Evolutionary conservation across 768 basidiomycete species (phyloP).

Genomic region (Neoboletus subvelutipes): DNA sequence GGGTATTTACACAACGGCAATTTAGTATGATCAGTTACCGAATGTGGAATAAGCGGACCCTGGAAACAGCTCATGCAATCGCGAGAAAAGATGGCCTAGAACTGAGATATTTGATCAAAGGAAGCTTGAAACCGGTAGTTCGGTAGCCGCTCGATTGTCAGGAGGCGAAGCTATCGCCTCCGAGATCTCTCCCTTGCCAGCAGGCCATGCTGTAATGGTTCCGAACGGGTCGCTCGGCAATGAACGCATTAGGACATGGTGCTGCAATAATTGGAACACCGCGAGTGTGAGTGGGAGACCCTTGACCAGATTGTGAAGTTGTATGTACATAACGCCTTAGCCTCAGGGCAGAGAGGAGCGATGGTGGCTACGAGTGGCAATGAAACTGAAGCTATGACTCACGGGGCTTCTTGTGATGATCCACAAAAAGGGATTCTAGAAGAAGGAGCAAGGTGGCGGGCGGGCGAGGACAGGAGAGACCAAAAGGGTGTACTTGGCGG

Average conservation of each 20-base stretch:
- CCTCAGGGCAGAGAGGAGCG: conserved; percentile 14
- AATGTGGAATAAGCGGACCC: conserved; percentile 32
- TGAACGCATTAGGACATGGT: conserved; percentile 23
- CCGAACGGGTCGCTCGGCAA: conserved; percentile 31
- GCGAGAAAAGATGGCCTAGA: conserved; percentile 26
- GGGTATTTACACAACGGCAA: conserved; percentile 20
- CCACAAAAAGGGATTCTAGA: conserved; percentile 20
- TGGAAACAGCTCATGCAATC: conserved; percentile 31
- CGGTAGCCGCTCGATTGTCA: conserved; percentile 35
- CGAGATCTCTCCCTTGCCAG: conserved; percentile 33
- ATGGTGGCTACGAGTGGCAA: conserved; percentile 5
- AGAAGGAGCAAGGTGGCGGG: neutral
- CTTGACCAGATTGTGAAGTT: conserved; percentile 12
- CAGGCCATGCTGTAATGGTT: conserved; percentile 31
- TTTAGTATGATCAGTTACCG: conserved; percentile 25
- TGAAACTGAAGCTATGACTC: conserved; percentile 1
- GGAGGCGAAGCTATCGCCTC: conserved; percentile 33
- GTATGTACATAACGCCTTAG: conserved; percentile 10
- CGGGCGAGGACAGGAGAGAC: conserved; percentile 14
- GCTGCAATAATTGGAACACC: conserved; percentile 21
- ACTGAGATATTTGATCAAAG: conserved; percentile 30
- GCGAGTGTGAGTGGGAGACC: conserved; percentile 10
- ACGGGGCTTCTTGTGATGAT: conserved; percentile 26
- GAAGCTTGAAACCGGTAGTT: conserved; percentile 30
- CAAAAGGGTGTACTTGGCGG: conserved; percentile 17